Base-by-base conservation (phyloP, 768 basidiomycete genomes). In the Suillus discolor region DNA sequence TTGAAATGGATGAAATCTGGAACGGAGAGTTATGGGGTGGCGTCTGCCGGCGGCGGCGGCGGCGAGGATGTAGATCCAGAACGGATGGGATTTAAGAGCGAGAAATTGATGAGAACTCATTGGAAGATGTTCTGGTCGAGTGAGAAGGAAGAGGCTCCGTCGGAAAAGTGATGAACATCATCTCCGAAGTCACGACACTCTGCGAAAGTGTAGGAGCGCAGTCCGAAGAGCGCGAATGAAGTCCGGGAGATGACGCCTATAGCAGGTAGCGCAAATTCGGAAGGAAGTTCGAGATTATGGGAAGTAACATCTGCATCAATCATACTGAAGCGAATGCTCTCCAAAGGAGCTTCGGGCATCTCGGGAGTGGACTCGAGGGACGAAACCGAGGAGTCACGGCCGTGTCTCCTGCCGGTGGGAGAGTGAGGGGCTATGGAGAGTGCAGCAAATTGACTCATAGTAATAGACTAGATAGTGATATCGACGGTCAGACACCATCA, bases 321-420 rank as follows among this genome's bases (percentile, higher is more conserved):
- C 44, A 81, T 68, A 61, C 72, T 76, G 51, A 81, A 73, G 65
- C 78, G 79, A 57, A 81, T 62, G 59, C 74, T 76, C 39, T 83
- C 82, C 57, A 84, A 75, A 18, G 78, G 74, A 18, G 76, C 71
- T 61, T 78, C 74, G 13, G 74, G 54, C 6, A 81, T 64, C 70
- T 87, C 86, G 23, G 86, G 86, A 3, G 85, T 84, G n/a, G 88
- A 88, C 68, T 87, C 84, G 54, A 84, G 68, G 11, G 86, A 88
- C 9, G 84, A 85, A n/a, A 79, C 74, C 13, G 86, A 81, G 7
- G 84, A 83, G 68, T 84, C 79, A 28, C 79, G 80, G 53, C 74
- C 71, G 68, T 80, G 79, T 61, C 78, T 77, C 68, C 77, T 74
- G 51, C 80, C 78, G 53, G 75, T 75, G 25, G 86, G 87, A 41